These are phyloP conservation scores for Parmales sp. DNA, from an alignment of 108 stramenopile genomes.

Conservation along the genomic window DNA sequence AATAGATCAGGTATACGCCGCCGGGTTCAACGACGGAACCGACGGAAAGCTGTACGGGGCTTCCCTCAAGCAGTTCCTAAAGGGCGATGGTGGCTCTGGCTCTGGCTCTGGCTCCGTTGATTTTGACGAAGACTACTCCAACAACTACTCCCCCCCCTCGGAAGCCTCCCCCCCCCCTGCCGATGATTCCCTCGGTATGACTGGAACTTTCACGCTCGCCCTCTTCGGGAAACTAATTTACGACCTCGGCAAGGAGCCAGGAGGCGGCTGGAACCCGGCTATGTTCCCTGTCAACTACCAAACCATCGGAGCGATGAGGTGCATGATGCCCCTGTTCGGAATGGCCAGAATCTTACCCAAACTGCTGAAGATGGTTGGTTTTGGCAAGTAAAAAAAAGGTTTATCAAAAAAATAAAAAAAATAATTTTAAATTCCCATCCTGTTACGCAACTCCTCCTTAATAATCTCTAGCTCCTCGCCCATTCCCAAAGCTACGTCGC, in stretches of 20 bases:
- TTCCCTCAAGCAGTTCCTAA: neutral
- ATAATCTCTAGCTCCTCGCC: slow-evolving; percentile 44
- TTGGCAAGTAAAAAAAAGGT: slow-evolving; percentile 19
- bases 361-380: slow-evolving; percentile 15
- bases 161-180: slow-evolving; percentile 4
- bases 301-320: too few species aligned
- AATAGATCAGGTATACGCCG: neutral
- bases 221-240: too few species aligned
- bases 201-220: too few species aligned
- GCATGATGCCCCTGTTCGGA: too few species aligned
- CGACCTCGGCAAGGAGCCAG: too few species aligned
- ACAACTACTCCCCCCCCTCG: neutral
- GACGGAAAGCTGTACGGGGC: neutral
- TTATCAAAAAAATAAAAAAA: neutral
- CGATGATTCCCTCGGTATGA: too few species aligned
- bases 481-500: slow-evolving; percentile 58
- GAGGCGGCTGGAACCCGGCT: too few species aligned
- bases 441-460: slow-evolving; percentile 39
- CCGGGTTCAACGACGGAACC: neutral
- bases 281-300: too few species aligned
- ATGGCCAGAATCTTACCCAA: neutral
- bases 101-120: neutral
- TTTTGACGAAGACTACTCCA: neutral
- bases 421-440: neutral
- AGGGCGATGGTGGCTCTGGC: neutral